Evolutionary conservation across 2,329 filamentous ascomycete genomes (phyloP).

Genomic region (Gnomoniopsis smithogilvyi): DNA sequence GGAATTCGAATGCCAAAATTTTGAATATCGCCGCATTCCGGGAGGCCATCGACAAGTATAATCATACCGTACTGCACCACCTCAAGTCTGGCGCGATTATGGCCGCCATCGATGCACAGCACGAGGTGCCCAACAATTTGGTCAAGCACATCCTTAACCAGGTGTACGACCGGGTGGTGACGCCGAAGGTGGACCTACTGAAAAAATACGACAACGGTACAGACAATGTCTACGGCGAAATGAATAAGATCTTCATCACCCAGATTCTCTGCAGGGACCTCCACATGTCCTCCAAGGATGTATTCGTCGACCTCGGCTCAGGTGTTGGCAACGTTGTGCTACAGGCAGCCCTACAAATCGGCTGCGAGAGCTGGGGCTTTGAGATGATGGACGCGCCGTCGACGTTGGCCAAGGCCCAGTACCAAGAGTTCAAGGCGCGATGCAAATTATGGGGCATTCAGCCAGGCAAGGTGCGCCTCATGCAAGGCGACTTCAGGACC

Average conservation of each 20-base stretch:
- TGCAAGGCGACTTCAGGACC: constrained; percentile 80
- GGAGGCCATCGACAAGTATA: constrained; percentile 72
- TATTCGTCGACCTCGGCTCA: constrained; percentile 93
- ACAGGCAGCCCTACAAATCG: constrained; percentile 88
- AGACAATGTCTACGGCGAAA: constrained; percentile 92
- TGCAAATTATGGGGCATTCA: constrained; percentile 86
- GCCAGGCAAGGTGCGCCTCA: constrained; percentile 74
- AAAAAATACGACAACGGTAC: constrained; percentile 85
- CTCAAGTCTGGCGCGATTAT: constrained; percentile 69
- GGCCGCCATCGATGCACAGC: constrained; percentile 66
- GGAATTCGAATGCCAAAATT: constrained; percentile 66
- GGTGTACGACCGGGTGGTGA: constrained; percentile 89
- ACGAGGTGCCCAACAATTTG: constrained; percentile 67
- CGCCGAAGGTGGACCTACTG: constrained; percentile 79
- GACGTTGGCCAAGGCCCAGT: constrained; percentile 75
- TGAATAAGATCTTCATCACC: constrained; percentile 79
- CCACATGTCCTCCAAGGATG: constrained; percentile 73
- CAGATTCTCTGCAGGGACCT: constrained; percentile 76
- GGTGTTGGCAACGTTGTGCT: constrained; percentile 95
- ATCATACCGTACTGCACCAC: constrained; percentile 62
- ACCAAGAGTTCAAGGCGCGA: constrained; percentile 78
- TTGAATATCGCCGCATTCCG: constrained; percentile 66
- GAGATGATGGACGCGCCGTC: constrained; percentile 94
- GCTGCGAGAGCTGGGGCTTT: constrained; percentile 93
- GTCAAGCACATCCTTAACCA: constrained; percentile 82